phyloP scores from a whole-genome alignment of 2,329 filamentous ascomycete genomes.

The Sclerotinia nivalis region DNA sequence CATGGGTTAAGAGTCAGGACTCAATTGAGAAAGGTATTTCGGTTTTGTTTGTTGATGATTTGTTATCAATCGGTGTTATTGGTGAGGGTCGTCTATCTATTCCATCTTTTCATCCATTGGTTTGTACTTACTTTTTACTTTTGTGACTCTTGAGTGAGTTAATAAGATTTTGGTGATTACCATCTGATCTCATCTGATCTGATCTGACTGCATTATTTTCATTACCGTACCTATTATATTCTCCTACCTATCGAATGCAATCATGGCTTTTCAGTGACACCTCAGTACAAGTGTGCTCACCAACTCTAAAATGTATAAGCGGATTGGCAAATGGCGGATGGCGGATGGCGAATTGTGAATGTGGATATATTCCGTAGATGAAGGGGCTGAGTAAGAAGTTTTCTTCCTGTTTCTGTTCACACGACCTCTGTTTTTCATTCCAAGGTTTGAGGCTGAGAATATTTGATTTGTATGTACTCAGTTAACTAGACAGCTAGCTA shows the following conservation, averaged over 20 bases:
- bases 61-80: not conserved
- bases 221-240: not conserved
- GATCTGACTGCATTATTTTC: not conserved
- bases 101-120: no score
- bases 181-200: no score
- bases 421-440: not conserved
- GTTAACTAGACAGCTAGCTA: not conserved
- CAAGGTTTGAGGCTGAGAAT: slow-evolving; percentile 2
- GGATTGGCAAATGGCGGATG: slow-evolving; percentile 2
- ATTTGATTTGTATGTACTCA: not conserved
- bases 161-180: no score
- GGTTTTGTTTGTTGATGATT: no score
- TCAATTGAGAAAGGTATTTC: not conserved
- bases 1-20: not conserved
- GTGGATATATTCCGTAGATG: not conserved
- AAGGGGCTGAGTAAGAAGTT: slow-evolving; percentile 4
- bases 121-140: no score
- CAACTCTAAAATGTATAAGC: not conserved
- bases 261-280: not conserved
- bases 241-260: not conserved
- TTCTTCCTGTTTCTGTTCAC: slow-evolving; percentile 1
- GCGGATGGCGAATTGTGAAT: no score
- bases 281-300: no score
- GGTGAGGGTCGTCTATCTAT: no score
- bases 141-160: no score